These are phyloP conservation scores for Yamadazyma buinensis DNA, from an alignment of 1,139 yeast species.

Conservation along the genomic window DNA sequence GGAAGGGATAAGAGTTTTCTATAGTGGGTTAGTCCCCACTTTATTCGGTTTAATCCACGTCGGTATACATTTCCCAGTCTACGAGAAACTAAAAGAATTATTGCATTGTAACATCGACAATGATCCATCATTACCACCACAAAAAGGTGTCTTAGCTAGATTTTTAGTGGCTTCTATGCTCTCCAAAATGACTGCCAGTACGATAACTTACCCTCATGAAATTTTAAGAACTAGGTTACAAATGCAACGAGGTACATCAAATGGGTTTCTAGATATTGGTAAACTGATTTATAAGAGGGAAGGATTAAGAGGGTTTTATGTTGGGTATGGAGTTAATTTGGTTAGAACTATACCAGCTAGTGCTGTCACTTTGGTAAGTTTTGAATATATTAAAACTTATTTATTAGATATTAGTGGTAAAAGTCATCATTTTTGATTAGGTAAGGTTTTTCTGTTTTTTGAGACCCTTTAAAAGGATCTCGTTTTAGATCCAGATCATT, in stretches of 20 bases:
- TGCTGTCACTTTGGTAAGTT: slow-evolving; percentile 91
- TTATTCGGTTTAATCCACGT: slow-evolving; percentile 88
- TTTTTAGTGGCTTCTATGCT: slow-evolving; percentile 67
- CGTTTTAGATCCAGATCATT: too few relatives aligned
- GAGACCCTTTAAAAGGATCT: too few relatives aligned
- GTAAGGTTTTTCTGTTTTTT: too few relatives aligned
- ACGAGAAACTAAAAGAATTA: slow-evolving; percentile 67
- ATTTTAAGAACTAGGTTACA: slow-evolving; percentile 91
- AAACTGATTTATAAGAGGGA: slow-evolving; percentile 59
- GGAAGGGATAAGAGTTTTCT: slow-evolving; percentile 83
- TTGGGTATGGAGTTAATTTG: slow-evolving; percentile 84
- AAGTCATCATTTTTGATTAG: not conserved
- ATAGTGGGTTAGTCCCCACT: slow-evolving; percentile 88
- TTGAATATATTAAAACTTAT: slow-evolving; percentile 75
- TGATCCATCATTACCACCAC: slow-evolving; percentile 7
- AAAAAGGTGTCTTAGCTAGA: slow-evolving; percentile 40
- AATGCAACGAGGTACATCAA: slow-evolving; percentile 28
- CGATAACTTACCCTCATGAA: slow-evolving; percentile 94
- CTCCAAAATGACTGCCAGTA: slow-evolving; percentile 86
- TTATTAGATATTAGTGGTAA: slow-evolving; percentile 39
- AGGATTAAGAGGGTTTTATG: slow-evolving; percentile 80
- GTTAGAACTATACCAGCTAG: slow-evolving; percentile 93
- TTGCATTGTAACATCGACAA: slow-evolving; percentile 30
- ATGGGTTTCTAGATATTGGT: slow-evolving; percentile 9
- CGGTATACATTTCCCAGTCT: slow-evolving; percentile 96